Conservation (phyloP, 2,329 filamentous ascomycete genomes). For the Xylaria sp. region DNA sequence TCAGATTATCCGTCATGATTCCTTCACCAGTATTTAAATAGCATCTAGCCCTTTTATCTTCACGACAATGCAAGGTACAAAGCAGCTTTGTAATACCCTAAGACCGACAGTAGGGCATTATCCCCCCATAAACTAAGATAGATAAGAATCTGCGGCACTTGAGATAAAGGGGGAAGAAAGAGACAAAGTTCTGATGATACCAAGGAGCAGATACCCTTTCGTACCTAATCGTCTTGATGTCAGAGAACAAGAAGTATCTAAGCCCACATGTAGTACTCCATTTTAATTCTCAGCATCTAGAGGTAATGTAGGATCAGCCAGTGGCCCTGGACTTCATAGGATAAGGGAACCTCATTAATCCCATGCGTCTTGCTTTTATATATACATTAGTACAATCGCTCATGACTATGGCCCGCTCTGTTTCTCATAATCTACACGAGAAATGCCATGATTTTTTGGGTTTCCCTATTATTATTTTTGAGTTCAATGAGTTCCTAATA, state of each 20-base stretch:
- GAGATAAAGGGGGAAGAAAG: neutral
- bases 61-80: neutral
- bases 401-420: neutral
- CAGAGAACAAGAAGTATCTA: too few relatives aligned
- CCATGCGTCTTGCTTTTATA: neutral
- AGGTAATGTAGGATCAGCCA: neutral
- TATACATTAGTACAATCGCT: neutral
- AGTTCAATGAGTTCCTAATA: neutral
- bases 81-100: neutral
- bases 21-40: neutral
- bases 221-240: too few relatives aligned
- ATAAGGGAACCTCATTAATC: neutral
- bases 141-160: too few relatives aligned
- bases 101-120: neutral
- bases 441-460: neutral
- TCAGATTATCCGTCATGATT: too few relatives aligned
- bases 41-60: neutral
- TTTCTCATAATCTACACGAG: neutral
- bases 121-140: neutral
- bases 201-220: neutral
- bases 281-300: neutral
- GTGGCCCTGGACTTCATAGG: neutral
- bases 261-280: too few relatives aligned
- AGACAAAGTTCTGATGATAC: neutral
- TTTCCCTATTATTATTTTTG: slow-evolving; percentile 2